These are phyloP conservation scores for Athelia psychrophila DNA, from an alignment of 1,284 basidiomycete genomes.

Conservation along the genomic window DNA sequence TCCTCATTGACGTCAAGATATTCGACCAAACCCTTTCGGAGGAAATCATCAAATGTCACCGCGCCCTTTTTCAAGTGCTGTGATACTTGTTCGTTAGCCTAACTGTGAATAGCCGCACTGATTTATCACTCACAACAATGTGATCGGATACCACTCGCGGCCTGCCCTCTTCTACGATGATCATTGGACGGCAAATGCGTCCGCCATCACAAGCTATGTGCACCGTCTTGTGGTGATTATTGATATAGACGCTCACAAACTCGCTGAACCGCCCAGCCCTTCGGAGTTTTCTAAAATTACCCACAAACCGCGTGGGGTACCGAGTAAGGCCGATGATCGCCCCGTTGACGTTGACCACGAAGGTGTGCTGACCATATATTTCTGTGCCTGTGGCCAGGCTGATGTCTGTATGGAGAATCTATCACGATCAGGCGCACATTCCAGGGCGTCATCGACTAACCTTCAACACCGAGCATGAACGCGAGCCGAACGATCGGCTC, in stretches of 20 bases:
- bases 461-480: constrained; percentile 95
- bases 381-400: constrained; percentile 91
- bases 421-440: constrained; percentile 3
- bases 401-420: constrained; percentile 65
- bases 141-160: constrained; percentile 84
- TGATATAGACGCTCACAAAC: constrained; percentile 97
- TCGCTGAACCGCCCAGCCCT: constrained; percentile 92
- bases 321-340: constrained; percentile 93
- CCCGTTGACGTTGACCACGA: constrained; percentile 97
- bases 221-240: constrained; percentile 92
- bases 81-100: constrained; percentile 11
- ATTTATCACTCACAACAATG: constrained; percentile 59
- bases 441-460: constrained; percentile 34
- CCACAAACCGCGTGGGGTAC: constrained; percentile 84
- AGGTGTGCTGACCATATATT: constrained; percentile 90
- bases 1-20: constrained; percentile 99
- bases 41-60: constrained; percentile 93
- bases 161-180: constrained; percentile 88
- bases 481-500: constrained; percentile 89
- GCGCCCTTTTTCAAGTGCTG: constrained; percentile 80
- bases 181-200: constrained; percentile 96
- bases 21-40: constrained; percentile 94
- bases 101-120: constrained; percentile 5
- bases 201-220: constrained; percentile 98
- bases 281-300: constrained; percentile 89